Evolutionary conservation across 805 yeast species (phyloP).

Genomic region (Zygosaccharomyces siamensis): DNA sequence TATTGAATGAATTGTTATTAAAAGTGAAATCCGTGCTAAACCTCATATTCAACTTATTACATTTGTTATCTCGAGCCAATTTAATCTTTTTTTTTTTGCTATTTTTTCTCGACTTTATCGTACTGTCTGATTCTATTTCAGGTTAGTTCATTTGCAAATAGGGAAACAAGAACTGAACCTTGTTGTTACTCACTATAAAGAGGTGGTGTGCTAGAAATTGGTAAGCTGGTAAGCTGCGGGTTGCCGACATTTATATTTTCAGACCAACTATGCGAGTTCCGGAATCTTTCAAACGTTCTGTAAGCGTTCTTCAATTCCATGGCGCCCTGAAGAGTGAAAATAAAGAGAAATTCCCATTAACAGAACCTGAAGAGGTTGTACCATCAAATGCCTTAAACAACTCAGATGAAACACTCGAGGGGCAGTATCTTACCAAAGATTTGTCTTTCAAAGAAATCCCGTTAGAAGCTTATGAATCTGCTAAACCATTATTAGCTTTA

Average conservation of each 20-base stretch:
- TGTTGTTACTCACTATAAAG: background rate
- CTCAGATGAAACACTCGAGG: background rate
- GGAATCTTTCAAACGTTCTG: background rate
- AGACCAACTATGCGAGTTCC: background rate
- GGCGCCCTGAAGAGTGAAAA: background rate
- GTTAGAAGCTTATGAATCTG: conserved; percentile 7
- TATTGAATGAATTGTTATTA: background rate
- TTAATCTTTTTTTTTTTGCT: background rate
- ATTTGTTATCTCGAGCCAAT: background rate
- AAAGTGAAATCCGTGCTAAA: background rate
- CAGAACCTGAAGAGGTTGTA: background rate
- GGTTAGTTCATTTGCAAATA: background rate
- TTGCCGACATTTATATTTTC: background rate
- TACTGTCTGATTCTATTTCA: background rate
- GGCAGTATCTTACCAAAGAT: background rate
- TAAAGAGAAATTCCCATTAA: background rate
- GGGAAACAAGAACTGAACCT: background rate
- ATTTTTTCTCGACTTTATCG: background rate
- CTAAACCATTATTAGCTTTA: conserved; percentile 17
- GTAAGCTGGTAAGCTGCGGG: background rate
- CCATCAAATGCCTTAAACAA: background rate
- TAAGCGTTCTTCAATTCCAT: background rate
- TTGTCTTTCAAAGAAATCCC: conserved; percentile 15
- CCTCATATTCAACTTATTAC: no score
- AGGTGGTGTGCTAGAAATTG: background rate